These are phyloP conservation scores for Wallemia mellicola DNA, from an alignment of 1,284 basidiomycete genomes.

Conservation along the genomic window DNA sequence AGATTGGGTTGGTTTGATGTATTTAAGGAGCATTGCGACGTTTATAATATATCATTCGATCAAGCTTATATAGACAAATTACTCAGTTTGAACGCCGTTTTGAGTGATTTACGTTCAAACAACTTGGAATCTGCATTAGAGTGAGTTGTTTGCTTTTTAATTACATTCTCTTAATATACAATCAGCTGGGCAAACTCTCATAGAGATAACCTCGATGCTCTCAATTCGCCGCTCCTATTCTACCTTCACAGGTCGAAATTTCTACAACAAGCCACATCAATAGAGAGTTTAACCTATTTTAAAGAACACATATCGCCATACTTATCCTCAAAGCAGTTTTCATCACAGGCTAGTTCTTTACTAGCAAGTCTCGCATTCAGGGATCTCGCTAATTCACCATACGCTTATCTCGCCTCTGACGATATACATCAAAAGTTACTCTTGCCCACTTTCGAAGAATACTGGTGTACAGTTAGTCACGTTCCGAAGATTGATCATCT, in stretches of 20 bases:
- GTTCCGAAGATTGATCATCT: slow-evolving; percentile 68
- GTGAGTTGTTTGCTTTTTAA: background rate
- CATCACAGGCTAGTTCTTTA: slow-evolving; percentile 23
- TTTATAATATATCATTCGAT: background rate
- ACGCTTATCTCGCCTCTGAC: slow-evolving; percentile 36
- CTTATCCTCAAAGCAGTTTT: slow-evolving; percentile 28
- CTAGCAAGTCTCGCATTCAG: slow-evolving; percentile 43
- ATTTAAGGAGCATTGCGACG: slow-evolving; percentile 19
- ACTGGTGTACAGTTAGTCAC: slow-evolving; percentile 58
- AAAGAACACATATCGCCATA: slow-evolving; percentile 33
- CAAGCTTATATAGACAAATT: slow-evolving; percentile 1
- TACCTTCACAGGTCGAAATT: slow-evolving; percentile 61
- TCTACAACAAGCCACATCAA: slow-evolving; percentile 16
- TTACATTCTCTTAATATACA: no score
- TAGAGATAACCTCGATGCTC: slow-evolving; percentile 31
- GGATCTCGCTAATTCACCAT: slow-evolving; percentile 33
- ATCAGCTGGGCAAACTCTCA: no score
- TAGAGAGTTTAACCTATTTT: slow-evolving; percentile 43
- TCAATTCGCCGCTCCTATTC: slow-evolving; percentile 46
- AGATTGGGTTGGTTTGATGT: slow-evolving; percentile 46
- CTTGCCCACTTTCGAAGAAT: slow-evolving; percentile 50
- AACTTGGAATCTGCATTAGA: slow-evolving; percentile 1
- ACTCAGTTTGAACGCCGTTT: background rate
- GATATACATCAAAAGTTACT: slow-evolving; percentile 35
- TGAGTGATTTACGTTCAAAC: slow-evolving; percentile 2